phyloP scores from a whole-genome alignment of 2,329 filamentous ascomycete species.

The Gnomoniopsis sp. region DNA sequence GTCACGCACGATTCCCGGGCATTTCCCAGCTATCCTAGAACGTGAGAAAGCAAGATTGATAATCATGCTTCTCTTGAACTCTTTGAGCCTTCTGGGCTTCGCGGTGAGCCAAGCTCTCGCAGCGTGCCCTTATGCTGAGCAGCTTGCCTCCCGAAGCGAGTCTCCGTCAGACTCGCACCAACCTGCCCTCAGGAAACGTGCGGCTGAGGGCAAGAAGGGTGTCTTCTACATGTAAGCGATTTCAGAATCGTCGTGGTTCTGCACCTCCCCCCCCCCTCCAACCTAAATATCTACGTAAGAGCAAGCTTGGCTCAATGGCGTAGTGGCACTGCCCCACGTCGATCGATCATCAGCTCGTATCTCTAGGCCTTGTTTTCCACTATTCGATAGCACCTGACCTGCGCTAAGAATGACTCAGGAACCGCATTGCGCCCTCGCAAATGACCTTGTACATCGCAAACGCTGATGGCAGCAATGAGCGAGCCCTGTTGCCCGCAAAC shows the following conservation, averaged over 20 bases:
- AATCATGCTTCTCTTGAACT: conserved; percentile 1
- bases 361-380: no score
- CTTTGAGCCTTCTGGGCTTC: conserved; percentile 5
- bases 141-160: conserved; percentile 3
- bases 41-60: no score
- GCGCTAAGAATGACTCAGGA: conserved; percentile 16
- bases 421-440: conserved; percentile 20
- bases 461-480: conserved; percentile 35
- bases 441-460: conserved; percentile 30
- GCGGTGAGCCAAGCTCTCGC: conserved; percentile 6
- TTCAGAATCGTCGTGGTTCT: no score
- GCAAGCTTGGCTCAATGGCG: no score
- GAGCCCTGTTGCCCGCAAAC: conserved; percentile 27
- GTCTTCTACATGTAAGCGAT: conserved; percentile 14
- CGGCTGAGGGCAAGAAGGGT: conserved; percentile 10
- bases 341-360: no score
- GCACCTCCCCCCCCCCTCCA: no score
- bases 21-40: no score
- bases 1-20: no score
- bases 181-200: neutral
- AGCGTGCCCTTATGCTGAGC: conserved; percentile 10
- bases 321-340: no score
- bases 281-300: no score
- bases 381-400: no score
- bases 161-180: neutral